phyloP scores from a whole-genome alignment of 192 early-diverging fungal species.

The Coemansia sp. region DNA sequence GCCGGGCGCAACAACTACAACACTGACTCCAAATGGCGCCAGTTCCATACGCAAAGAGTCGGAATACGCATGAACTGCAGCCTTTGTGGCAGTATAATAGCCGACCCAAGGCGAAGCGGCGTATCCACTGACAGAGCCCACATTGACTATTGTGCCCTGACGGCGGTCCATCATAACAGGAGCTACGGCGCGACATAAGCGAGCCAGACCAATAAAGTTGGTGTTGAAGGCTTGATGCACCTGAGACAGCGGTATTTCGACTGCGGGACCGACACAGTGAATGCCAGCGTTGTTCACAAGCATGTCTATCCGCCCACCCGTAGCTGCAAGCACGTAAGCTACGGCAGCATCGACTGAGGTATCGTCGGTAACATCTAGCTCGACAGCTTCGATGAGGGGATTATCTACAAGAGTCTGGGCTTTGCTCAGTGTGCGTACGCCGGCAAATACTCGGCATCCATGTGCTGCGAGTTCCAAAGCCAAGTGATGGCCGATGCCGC shows the following conservation, averaged over 20 bases:
- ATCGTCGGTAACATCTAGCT: slow-evolving; percentile 35
- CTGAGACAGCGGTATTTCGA: slow-evolving; percentile 42
- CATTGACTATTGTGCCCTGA: slow-evolving; percentile 63
- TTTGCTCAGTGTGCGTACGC: slow-evolving; percentile 17
- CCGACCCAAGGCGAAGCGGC: slow-evolving; percentile 63
- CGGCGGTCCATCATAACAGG: slow-evolving; percentile 61
- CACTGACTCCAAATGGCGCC: slow-evolving; percentile 64
- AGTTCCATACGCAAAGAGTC: slow-evolving; percentile 67
- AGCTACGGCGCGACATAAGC: slow-evolving; percentile 57
- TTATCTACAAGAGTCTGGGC: background rate
- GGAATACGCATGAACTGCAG: slow-evolving; percentile 64
- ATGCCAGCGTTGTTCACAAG: slow-evolving; percentile 74
- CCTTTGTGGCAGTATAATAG: slow-evolving; percentile 61
- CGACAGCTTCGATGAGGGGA: background rate
- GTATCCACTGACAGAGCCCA: slow-evolving; percentile 68
- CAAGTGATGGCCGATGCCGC: slow-evolving; percentile 62
- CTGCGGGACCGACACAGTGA: slow-evolving; percentile 53
- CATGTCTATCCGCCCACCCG: slow-evolving; percentile 56
- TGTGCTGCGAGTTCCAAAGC: slow-evolving; percentile 34
- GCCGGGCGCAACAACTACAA: slow-evolving; percentile 64
- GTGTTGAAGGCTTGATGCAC: slow-evolving; percentile 59
- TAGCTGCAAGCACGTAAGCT: slow-evolving; percentile 10
- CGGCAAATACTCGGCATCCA: slow-evolving; percentile 40
- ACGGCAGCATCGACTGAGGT: slow-evolving; percentile 26
- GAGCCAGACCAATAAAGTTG: slow-evolving; percentile 62